These are phyloP conservation scores for Diaporthe sp. DNA, from an alignment of 2,329 filamentous ascomycete species.

Conservation along the genomic window DNA sequence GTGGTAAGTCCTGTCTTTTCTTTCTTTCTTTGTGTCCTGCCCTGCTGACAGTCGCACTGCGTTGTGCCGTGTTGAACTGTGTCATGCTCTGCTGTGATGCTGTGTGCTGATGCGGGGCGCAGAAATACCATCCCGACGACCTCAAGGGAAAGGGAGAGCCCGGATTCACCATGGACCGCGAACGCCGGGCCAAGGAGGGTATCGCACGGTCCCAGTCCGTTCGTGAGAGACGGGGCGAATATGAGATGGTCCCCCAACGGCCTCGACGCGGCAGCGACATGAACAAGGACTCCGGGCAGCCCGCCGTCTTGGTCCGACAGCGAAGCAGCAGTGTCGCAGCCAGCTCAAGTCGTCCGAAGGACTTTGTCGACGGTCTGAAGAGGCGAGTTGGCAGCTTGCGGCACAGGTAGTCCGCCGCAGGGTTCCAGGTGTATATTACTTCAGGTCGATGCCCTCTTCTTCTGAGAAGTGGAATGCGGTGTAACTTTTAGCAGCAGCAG, in stretches of 20 bases:
- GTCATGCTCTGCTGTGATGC: neutral
- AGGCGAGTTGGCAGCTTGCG: slow-evolving; percentile 66
- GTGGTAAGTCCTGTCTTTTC: slow-evolving; percentile 68
- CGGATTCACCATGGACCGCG: slow-evolving; percentile 77
- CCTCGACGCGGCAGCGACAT: slow-evolving; percentile 39
- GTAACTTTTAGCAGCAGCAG: neutral
- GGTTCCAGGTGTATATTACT: neutral
- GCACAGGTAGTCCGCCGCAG: slow-evolving; percentile 51
- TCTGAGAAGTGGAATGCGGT: neutral
- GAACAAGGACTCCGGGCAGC: slow-evolving; percentile 42
- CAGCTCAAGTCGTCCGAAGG: slow-evolving; percentile 52
- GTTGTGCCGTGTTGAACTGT: neutral
- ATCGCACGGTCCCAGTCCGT: slow-evolving; percentile 43
- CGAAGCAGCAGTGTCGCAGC: slow-evolving; percentile 58
- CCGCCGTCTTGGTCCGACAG: slow-evolving; percentile 45
- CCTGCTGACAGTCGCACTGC: neutral
- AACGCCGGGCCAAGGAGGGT: slow-evolving; percentile 70
- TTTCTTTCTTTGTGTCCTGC: no score
- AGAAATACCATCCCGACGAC: slow-evolving; percentile 81
- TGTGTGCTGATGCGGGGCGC: slow-evolving; percentile 3
- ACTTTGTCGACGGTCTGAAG: slow-evolving; percentile 64
- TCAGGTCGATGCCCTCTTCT: neutral
- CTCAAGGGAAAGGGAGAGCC: slow-evolving; percentile 88
- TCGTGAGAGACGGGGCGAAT: slow-evolving; percentile 51
- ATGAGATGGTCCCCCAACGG: slow-evolving; percentile 62